A percentile compares a stretch with the other conserved stretches of the same genome.
Evolutionary conservation across 129 eudicot genomes (phyloP).

Genomic region (Erigeron canadensis): DNA sequence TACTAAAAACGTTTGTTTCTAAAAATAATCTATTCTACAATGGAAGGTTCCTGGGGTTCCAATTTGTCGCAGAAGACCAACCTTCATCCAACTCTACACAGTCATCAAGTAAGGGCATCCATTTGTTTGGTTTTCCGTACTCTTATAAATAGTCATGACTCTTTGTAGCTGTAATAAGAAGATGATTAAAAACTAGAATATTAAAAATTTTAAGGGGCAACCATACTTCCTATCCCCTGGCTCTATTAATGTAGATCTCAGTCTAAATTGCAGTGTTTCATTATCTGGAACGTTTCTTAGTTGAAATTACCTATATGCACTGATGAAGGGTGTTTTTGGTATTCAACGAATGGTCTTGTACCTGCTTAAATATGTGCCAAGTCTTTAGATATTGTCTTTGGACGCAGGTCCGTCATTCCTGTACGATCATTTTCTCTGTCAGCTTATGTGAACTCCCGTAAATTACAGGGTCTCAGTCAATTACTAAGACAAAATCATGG

Average conservation of each 20-base stretch:
- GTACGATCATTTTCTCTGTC: too few relatives aligned
- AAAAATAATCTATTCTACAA: not conserved
- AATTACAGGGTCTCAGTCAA: constrained; percentile 51
- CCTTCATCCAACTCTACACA: constrained; percentile 38
- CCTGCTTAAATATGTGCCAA: not conserved
- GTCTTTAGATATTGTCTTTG: too few relatives aligned
- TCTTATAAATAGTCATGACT: constrained; percentile 1
- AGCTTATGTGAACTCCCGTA: not conserved
- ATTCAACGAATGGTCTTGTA: not conserved
- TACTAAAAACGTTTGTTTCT: not conserved
- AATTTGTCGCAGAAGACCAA: constrained; percentile 73
- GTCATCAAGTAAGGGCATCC: constrained; percentile 49
- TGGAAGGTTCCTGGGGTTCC: constrained; percentile 90
- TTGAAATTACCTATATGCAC: not conserved
- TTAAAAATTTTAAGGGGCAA: not conserved
- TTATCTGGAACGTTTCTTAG: not conserved
- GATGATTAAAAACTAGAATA: not conserved
- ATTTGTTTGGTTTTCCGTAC: not conserved
- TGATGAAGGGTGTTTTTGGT: constrained; percentile 15
- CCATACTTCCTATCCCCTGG: not conserved
- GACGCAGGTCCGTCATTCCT: too few relatives aligned
- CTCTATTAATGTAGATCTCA: not conserved
- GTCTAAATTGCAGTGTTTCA: not conserved
- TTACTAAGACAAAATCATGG: constrained; percentile 44
- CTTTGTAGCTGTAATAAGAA: not conserved